Conservation (phyloP, 768 basidiomycete species). For the Suillus brevipes region DNA sequence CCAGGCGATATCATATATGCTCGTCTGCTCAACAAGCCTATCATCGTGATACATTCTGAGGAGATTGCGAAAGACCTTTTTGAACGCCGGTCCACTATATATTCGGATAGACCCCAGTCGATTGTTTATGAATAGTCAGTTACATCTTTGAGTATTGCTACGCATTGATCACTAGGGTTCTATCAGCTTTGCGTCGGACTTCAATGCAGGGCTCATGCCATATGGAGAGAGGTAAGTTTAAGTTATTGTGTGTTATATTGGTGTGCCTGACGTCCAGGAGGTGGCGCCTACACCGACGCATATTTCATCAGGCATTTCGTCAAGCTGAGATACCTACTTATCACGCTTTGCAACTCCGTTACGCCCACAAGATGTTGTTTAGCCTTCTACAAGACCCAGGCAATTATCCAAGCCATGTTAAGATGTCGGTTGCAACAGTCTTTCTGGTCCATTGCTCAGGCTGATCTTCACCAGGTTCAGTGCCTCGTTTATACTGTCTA, state of each 20-base stretch:
- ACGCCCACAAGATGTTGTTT: no score
- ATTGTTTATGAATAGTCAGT: constrained; percentile 19
- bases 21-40: constrained; percentile 22
- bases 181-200: constrained; percentile 23
- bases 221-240: constrained; percentile 18
- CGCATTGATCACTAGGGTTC: neutral
- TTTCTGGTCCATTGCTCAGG: neutral
- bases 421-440: no score
- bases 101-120: constrained; percentile 27
- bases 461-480: constrained; percentile 25
- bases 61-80: constrained; percentile 28
- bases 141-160: neutral
- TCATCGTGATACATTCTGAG: constrained; percentile 10
- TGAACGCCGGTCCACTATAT: constrained; percentile 26
- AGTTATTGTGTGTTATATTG: constrained; percentile 2
- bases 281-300: no score
- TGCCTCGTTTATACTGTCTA: constrained; percentile 38
- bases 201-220: constrained; percentile 16
- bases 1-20: constrained; percentile 23
- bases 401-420: no score
- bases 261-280: neutral
- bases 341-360: no score
- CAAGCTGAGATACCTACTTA: no score
- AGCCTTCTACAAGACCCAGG: no score
- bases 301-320: no score